Evolutionary conservation across 1,284 basidiomycete species (phyloP), one percentile per base, ranked within the genome.

Genomic region (Irpex sp.): DNA sequence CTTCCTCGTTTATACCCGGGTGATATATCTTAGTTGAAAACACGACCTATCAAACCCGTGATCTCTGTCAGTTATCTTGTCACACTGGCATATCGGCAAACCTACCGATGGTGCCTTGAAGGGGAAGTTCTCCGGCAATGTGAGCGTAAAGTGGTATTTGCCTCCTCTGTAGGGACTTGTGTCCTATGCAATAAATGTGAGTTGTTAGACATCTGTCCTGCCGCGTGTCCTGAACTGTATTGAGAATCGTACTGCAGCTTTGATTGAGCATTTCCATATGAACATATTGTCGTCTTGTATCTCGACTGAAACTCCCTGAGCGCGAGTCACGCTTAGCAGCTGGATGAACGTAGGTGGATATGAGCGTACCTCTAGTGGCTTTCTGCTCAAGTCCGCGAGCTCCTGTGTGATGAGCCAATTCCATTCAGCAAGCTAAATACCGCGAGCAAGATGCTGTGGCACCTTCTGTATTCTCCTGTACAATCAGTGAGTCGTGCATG

Each of bases 21-120:
- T 98, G 96, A 79, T 97, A 97, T 71, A 97, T 94, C 85, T 93
- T 96, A 56, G 96, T 97, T 63, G 85, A 90, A 83, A 97, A 97
- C 59, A 89, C 91, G 71, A 97, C 93, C 96, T 97, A n/a, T 54
- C 9, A 20, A 5, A 58, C 32, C 27, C 3, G 56, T n/a, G 10
- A 38, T 67, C 15, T 54, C 49, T 18, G 11, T 24, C 18, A 44
- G 13, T 15, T 13, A 60, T 27, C 22, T 13, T 15, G 18, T 18
- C 49, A 24, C 20, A 27, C 38, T 54, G 20, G 63, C 38, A 42
- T 24, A 45, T 45, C 56, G 60, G 58, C 45, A 18, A 54, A 77
- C 90, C 75, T 81, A 96, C 96, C 66, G 87, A 87, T 56, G 96
- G 96, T 2, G 95, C 90, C 82, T 97, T 97, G 91, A 98, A 98